A percentile compares a stretch with the other conserved stretches of the same genome.
These are phyloP conservation scores for Kodamaea fukazawae DNA, from an alignment of 805 yeast species.

Conservation along the genomic window DNA sequence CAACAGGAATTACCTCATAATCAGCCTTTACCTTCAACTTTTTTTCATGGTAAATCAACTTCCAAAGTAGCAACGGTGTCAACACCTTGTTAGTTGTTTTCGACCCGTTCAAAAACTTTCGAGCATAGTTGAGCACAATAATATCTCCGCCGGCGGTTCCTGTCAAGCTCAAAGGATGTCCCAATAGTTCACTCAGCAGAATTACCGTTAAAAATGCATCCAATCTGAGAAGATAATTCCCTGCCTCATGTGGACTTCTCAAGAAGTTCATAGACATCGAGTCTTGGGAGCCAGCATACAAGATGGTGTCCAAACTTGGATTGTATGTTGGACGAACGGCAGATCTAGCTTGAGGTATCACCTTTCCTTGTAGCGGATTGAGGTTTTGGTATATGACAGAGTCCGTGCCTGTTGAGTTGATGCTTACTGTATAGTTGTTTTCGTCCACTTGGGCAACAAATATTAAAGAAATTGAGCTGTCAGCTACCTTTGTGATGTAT, in stretches of 20 bases:
- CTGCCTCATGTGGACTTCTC: constrained; percentile 35
- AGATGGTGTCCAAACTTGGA: constrained; percentile 22
- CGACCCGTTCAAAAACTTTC: constrained; percentile 34
- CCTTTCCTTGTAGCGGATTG: constrained; percentile 28
- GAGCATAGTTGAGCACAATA: constrained; percentile 33
- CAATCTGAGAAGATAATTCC: constrained; percentile 26
- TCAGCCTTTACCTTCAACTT: constrained; percentile 22
- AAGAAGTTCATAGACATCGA: constrained; percentile 27
- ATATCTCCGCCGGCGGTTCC: constrained; percentile 39
- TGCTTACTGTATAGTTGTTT: constrained; percentile 21
- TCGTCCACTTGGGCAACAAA: constrained; percentile 23
- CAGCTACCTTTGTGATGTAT: constrained; percentile 29
- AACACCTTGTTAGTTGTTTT: constrained; percentile 36
- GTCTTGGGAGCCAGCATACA: constrained; percentile 29
- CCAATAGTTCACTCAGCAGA: constrained; percentile 29
- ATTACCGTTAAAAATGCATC: constrained; percentile 31
- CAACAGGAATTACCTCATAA: constrained; percentile 30
- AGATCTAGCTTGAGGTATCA: constrained; percentile 23
- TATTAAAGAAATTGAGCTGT: constrained; percentile 24
- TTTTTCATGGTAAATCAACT: constrained; percentile 15
- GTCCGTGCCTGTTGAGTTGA: constrained; percentile 31
- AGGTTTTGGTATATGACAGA: constrained; percentile 23
- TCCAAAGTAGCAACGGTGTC: constrained; percentile 42
- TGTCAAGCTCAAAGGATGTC: constrained; percentile 36
- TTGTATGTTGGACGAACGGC: constrained; percentile 30